Conservation (phyloP, 306 rosid species). For the Glycyrrhiza uralensis region DNA sequence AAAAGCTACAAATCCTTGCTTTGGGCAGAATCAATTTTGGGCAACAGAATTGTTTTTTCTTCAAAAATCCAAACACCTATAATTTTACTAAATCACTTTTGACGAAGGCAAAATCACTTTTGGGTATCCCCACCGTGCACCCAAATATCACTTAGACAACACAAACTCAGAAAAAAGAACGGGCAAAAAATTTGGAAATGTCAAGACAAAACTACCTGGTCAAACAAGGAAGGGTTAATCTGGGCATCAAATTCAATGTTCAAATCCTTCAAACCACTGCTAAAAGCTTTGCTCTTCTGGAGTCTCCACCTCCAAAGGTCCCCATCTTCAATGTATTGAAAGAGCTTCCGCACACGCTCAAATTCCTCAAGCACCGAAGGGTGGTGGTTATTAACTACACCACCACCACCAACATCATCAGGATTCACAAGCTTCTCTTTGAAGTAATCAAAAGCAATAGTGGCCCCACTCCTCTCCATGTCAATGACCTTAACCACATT, state of each 20-base stretch:
- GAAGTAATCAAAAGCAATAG: constrained; percentile 90
- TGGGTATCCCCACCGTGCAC: no score
- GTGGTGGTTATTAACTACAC: constrained; percentile 3
- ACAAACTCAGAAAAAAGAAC: background rate
- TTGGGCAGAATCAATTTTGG: no score
- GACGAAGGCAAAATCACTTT: no score
- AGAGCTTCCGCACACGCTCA: constrained; percentile 48
- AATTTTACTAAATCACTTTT: no score
- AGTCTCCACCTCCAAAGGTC: constrained; percentile 95
- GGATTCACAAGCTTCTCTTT: constrained; percentile 40
- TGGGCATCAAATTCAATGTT: constrained; percentile 53
- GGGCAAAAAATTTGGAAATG: background rate
- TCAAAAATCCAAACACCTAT: no score
- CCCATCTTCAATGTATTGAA: constrained; percentile 76
- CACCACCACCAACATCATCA: constrained; percentile 15
- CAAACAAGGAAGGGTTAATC: constrained; percentile 60
- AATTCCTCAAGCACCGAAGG: constrained; percentile 39
- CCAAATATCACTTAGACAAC: no score
- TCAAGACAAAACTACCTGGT: constrained; percentile 47
- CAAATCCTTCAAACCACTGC: constrained; percentile 68
- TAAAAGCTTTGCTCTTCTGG: constrained; percentile 75
- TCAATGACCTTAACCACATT: constrained; percentile 59
- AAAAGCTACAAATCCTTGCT: no score
- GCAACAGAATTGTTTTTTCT: no score
- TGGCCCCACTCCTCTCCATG: constrained; percentile 82